Evolutionary conservation across 495 filamentous ascomycete genomes (phyloP), one percentile per base, ranked within the genome.

Genomic region (Talaromyces liani): DNA sequence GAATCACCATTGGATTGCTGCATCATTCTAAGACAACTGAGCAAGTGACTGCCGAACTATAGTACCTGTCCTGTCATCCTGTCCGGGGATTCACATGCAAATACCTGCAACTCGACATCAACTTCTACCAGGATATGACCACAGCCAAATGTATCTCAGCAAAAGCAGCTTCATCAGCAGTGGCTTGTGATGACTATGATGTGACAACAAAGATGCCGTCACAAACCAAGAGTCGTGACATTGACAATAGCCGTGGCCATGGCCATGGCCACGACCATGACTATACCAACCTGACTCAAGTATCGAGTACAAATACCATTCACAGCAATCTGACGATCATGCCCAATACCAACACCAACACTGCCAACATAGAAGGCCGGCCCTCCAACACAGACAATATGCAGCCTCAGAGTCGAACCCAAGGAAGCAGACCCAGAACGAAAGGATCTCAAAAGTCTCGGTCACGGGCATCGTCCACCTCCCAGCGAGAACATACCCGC

Each of bases 401-500:
- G 45, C 45, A 49, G 36, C 36, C 14, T 41, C 36, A 39, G 1
- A 33, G 31, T 33, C 31, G 1, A 2, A 2, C 47, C 9, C 47
- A 25, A 20, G 49, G 18, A 16, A 22, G 2, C 18, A 54, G 18
- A 12, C 18, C 49, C 8, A 47, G 39, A 39, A 24, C 47, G 33
- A 41, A 22, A 41, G 34, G 22, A 24, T 25, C 55, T 12, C 27
- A 58, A 61, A 49, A 45, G 20, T 36, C 62, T 18, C 36, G 45
- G 14, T 64, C 62, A 29, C 31, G 62, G 18, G 62, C 53, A 45
- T 64, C 62, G 6, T 64, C 62, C 8, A 58, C 55, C 10, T 64
- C 62, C 16, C 27, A 55, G 24, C 49, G 33, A n/a, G 25, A 31
- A 6, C 72, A 71, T 63, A 73, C 71, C 36, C 65, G 65, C 10